phyloP scores from a whole-genome alignment of 352 stramenopile genomes.

The Globisporangium sylvaticum region DNA sequence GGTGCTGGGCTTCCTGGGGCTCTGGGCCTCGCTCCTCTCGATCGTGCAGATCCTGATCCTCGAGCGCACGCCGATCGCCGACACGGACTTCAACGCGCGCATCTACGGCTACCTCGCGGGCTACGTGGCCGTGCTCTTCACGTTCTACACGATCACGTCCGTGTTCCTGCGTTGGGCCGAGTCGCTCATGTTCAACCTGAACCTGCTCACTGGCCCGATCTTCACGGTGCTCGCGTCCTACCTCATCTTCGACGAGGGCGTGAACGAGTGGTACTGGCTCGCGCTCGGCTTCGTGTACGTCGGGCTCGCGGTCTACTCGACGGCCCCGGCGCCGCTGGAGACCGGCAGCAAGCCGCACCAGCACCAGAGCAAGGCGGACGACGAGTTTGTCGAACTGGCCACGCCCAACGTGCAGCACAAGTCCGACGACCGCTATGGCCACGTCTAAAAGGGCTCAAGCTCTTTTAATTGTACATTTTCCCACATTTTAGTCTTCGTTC shows the following conservation, averaged over 20 bases:
- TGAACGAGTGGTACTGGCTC: slow-evolving; percentile 63
- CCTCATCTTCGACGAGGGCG: slow-evolving; percentile 49
- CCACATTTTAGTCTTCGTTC: neutral
- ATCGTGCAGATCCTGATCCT: slow-evolving; percentile 50
- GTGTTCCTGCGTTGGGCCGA: slow-evolving; percentile 57
- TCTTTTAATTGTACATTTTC: too few relatives aligned
- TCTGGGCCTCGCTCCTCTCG: slow-evolving; percentile 50
- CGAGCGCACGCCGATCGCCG: slow-evolving; percentile 37
- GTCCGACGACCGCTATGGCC: slow-evolving; percentile 4
- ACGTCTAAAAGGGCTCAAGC: slow-evolving; percentile 3
- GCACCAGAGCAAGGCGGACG: neutral
- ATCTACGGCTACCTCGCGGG: slow-evolving; percentile 57
- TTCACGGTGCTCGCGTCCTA: slow-evolving; percentile 60
- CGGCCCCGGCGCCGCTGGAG: slow-evolving; percentile 31
- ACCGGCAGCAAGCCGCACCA: slow-evolving; percentile 5
- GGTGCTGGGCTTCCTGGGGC: slow-evolving; percentile 44
- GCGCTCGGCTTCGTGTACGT: slow-evolving; percentile 57
- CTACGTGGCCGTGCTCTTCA: slow-evolving; percentile 52
- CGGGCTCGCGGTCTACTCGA: slow-evolving; percentile 45
- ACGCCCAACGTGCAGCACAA: slow-evolving; percentile 8
- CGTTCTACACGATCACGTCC: slow-evolving; percentile 59
- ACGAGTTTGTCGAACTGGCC: slow-evolving; percentile 7
- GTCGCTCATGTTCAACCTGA: slow-evolving; percentile 71
- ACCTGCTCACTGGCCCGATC: slow-evolving; percentile 48
- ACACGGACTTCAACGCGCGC: slow-evolving; percentile 38